phyloP scores from a whole-genome alignment of 106 monocot species.

The Dendrobium catenatum region DNA sequence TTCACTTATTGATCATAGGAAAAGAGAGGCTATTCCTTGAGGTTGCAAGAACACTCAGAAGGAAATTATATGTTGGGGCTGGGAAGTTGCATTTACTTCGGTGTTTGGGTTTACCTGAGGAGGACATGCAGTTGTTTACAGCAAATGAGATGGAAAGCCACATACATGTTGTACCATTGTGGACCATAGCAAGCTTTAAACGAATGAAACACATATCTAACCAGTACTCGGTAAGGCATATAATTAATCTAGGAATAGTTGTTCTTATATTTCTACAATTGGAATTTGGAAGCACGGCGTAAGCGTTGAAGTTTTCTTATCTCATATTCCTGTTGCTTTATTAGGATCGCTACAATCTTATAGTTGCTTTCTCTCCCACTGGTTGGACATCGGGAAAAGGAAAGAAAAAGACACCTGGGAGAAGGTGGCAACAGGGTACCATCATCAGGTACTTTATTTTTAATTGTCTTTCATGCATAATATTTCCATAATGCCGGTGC shows the following conservation, averaged over 20 bases:
- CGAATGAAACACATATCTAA: constrained; percentile 78
- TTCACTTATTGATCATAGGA: constrained; percentile 32
- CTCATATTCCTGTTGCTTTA: neutral
- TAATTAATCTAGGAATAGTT: constrained; percentile 1
- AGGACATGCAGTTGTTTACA: constrained; percentile 91
- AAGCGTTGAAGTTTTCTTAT: neutral
- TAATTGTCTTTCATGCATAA: neutral
- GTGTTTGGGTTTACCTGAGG: constrained; percentile 63
- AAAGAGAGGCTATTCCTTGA: constrained; percentile 91
- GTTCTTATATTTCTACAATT: neutral
- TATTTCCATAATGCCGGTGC: neutral
- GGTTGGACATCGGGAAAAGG: constrained; percentile 96
- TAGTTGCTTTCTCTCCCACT: constrained; percentile 95
- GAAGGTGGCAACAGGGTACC: constrained; percentile 90
- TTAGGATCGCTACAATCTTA: constrained; percentile 74
- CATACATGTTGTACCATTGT: constrained; percentile 95
- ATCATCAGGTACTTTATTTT: constrained; percentile 59
- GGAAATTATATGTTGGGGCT: constrained; percentile 79
- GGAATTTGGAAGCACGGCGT: too few relatives aligned
- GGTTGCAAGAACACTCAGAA: constrained; percentile 63
- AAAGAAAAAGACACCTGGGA: constrained; percentile 71
- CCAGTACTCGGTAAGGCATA: constrained; percentile 66
- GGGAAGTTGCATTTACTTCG: constrained; percentile 63
- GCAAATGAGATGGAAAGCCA: constrained; percentile 82
- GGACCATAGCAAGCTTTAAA: constrained; percentile 97